These are phyloP conservation scores for Gynochthodes officinalis DNA, from an alignment of 257 asterid species.

Conservation along the genomic window DNA sequence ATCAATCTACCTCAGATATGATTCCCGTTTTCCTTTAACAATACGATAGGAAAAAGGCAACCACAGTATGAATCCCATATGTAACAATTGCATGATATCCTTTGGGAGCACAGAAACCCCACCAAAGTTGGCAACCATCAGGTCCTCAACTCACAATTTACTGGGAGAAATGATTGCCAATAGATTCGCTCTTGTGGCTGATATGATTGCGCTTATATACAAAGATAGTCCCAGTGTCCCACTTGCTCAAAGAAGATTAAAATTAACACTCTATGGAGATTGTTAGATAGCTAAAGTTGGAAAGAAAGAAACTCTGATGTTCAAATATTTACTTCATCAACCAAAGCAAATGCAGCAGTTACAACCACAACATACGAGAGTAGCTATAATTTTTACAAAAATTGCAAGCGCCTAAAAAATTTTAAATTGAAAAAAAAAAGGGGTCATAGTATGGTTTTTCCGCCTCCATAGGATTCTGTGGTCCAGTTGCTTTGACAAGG, in stretches of 20 bases:
- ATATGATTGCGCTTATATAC: neutral
- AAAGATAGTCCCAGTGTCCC: neutral
- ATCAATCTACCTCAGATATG: too few relatives aligned
- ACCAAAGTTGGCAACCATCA: conserved; percentile 9
- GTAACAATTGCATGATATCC: neutral
- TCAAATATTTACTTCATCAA: neutral
- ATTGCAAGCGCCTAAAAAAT: neutral
- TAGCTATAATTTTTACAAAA: neutral
- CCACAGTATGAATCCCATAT: neutral
- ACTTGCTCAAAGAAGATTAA: neutral
- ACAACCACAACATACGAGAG: neutral
- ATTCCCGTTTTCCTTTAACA: neutral
- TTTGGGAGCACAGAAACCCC: conserved; percentile 1
- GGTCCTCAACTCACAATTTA: conserved; percentile 16
- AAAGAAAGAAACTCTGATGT: neutral
- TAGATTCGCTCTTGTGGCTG: neutral
- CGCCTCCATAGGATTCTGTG: neutral
- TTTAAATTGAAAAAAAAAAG: too few relatives aligned
- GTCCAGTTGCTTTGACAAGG: neutral
- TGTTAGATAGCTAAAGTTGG: neutral
- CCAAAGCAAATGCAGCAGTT: neutral
- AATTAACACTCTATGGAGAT: neutral
- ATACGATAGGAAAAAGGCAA: neutral
- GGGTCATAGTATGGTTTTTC: neutral
- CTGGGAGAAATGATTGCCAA: neutral